Percentiles rank a stretch among this genome's conserved stretches.
phyloP scores from a whole-genome alignment of 129 eudicot species.

The Silybum marianum region DNA sequence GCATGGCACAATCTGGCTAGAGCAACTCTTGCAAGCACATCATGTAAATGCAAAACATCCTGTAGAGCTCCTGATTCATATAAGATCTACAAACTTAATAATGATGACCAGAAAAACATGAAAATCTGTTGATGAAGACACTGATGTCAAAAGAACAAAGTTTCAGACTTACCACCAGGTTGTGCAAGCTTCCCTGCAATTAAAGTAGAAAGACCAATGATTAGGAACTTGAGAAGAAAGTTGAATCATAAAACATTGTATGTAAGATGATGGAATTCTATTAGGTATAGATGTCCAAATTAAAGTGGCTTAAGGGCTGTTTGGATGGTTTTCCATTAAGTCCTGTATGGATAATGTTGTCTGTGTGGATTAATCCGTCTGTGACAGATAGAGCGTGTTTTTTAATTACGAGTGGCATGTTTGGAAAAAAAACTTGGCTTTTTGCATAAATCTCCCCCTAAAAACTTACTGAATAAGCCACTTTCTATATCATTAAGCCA shows the following conservation, averaged over 20 bases:
- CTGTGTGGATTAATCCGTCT: too few species aligned
- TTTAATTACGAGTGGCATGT: too few species aligned
- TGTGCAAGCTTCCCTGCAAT: constrained; percentile 79
- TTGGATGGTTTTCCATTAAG: too few species aligned
- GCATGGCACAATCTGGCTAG: constrained; percentile 90
- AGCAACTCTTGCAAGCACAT: constrained; percentile 98
- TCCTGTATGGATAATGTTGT: not conserved
- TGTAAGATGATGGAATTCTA: constrained; percentile 18
- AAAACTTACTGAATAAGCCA: too few species aligned
- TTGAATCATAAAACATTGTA: not conserved
- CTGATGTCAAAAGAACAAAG: constrained; percentile 5
- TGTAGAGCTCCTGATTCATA: constrained; percentile 84
- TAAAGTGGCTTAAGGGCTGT: not conserved
- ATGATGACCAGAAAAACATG: constrained; percentile 11
- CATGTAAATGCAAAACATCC: constrained; percentile 92
- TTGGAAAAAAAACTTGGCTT: too few species aligned
- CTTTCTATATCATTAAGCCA: too few species aligned
- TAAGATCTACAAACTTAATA: constrained; percentile 17
- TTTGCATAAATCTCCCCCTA: too few species aligned
- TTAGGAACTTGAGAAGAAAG: constrained; percentile 20
- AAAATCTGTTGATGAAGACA: not conserved
- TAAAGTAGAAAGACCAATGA: constrained; percentile 4
- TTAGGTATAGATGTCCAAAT: not conserved
- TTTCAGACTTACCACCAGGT: constrained; percentile 73
- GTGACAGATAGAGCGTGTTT: too few species aligned